Conservation (phyloP, 2,329 filamentous ascomycete genomes). For the Myotisia sp. region DNA sequence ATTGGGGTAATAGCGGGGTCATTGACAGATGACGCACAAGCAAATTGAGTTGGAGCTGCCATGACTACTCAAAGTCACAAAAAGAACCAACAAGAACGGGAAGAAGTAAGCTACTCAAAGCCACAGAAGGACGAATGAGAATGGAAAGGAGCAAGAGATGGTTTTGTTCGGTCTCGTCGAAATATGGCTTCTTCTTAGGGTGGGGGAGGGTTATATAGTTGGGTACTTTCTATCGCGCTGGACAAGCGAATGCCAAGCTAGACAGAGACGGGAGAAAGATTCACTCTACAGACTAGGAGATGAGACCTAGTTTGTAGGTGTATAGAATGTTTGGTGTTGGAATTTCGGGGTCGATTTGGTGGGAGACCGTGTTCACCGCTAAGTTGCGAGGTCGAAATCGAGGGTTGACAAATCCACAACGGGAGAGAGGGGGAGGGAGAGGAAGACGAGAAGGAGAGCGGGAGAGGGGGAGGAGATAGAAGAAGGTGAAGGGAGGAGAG, state of each 20-base stretch:
- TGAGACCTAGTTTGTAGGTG: not conserved
- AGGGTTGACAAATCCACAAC: conserved; percentile 4
- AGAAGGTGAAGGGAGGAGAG: conserved; percentile 15
- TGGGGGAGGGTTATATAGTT: not conserved
- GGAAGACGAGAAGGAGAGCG: conserved; percentile 11
- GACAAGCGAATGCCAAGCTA: conserved; percentile 38
- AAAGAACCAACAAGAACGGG: conserved; percentile 1
- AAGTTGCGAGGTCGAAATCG: not conserved
- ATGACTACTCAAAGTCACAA: conserved; percentile 91
- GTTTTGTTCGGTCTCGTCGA: conserved; percentile 3
- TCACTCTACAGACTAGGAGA: not conserved
- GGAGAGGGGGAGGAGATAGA: conserved; percentile 16
- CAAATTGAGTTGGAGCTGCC: conserved; percentile 86
- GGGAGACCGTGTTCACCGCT: not conserved
- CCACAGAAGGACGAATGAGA: not conserved
- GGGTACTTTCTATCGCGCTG: no score
- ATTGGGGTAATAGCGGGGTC: conserved; percentile 8
- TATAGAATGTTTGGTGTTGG: not conserved
- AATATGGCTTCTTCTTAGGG: not conserved
- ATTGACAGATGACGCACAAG: conserved; percentile 52
- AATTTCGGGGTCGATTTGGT: not conserved
- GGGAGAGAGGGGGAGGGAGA: conserved; percentile 6
- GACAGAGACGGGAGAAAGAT: conserved; percentile 16
- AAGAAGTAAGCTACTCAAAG: not conserved
- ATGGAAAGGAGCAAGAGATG: not conserved